Evolutionary conservation across 805 yeast species (phyloP), one percentile per base, ranked within the genome.

Genomic region (Candida argentea): DNA sequence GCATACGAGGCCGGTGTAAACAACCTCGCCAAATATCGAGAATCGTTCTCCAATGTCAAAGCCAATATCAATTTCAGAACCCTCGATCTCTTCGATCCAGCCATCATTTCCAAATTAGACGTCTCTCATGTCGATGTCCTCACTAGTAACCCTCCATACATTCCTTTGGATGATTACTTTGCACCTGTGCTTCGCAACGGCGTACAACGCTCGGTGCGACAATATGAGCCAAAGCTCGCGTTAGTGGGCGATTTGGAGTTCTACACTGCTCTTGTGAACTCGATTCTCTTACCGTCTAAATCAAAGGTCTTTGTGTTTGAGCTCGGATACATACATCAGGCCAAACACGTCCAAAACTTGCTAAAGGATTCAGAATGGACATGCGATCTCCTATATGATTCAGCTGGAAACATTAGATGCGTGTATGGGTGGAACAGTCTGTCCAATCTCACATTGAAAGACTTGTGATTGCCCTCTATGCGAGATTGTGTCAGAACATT

Each of bases 141-240:
- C 1, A 67, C 77, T 0, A 72, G 94, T n/a, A 89, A 89, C 41
- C 98, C 98, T 1, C 98, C 98, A 0, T 89, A 89, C 45, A 76
- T 87, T 5, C 73, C 83, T 0, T 5, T 17, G 2, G 26, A 36
- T 0, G 74, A 76, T 26, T 67, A 67, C 42, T 35, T 35, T 6
- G 42, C 50, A 4, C 52, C 66, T 1, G 27, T 51, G 7, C 24
- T 27, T 2, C 26, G 7, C 6, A 46, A 50, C 21, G 74, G 72
- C 3, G 70, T 75, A 0, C 80, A 74, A 32, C 46, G 43, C 25
- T 79, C 94, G 0, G 97, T 89, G 0, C 55, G 67, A 22, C 22
- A 51, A 8, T 77, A 67, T 49, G 98, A 89, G 52, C 97, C 98
- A 0, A 42, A 46, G 15, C 46, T 71, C 11, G 97, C 97, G 0